phyloP scores from a whole-genome alignment of 75 land plant genomes.

The Adiantum capillusveneris region DNA sequence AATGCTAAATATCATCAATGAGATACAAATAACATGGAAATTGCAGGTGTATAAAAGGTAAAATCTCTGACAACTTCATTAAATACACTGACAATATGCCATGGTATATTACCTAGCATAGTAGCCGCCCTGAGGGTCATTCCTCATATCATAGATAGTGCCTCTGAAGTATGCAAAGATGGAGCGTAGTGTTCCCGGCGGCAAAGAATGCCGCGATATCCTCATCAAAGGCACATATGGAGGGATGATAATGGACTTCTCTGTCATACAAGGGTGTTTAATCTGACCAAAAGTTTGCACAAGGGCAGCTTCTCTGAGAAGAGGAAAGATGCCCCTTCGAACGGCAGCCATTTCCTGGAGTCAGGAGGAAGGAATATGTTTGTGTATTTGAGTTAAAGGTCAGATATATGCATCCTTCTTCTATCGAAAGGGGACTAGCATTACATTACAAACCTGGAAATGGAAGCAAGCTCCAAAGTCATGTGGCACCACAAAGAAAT shows the following conservation, averaged over 20 bases:
- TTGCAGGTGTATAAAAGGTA: not conserved
- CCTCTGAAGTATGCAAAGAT: conserved; percentile 14
- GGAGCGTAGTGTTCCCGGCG: conserved; percentile 12
- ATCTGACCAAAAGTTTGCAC: conserved; percentile 16
- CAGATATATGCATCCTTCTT: no score
- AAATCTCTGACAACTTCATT: not conserved
- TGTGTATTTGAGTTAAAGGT: not conserved
- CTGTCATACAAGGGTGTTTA: conserved; percentile 5
- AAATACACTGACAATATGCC: not conserved
- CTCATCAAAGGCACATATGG: conserved; percentile 4
- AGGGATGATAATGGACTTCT: conserved; percentile 8
- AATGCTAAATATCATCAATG: not conserved
- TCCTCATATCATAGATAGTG: conserved; percentile 7
- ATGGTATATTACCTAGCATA: conserved; percentile 3
- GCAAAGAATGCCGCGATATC: not conserved
- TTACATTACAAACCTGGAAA: conserved; percentile 10
- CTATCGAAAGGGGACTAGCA: no score
- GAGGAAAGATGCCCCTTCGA: conserved; percentile 7
- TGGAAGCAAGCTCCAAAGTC: conserved; percentile 22
- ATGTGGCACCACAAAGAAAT: conserved; percentile 15
- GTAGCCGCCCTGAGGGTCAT: conserved; percentile 14
- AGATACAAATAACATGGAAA: not conserved
- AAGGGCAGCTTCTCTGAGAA: conserved; percentile 7
- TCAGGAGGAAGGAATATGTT: not conserved
- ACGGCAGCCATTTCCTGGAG: conserved; percentile 7